phyloP scores from a whole-genome alignment of 805 yeast species.

The Sugiyamaella boreocaroliniensis region DNA sequence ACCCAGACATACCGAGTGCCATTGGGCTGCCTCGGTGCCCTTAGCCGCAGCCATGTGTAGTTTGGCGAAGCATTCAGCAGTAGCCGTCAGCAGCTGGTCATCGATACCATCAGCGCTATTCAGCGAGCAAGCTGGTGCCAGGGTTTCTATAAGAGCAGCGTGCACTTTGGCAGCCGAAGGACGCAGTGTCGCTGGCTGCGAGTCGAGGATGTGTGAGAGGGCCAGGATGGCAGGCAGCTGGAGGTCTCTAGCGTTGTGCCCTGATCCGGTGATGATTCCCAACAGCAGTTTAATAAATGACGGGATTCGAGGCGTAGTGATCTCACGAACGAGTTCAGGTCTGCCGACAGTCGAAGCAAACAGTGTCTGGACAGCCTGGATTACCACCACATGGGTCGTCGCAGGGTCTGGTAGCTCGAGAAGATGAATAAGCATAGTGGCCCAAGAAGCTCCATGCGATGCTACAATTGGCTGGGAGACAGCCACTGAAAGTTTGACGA shows the following conservation, averaged over 20 bases:
- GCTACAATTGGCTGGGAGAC: conserved; percentile 28
- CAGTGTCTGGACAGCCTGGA: conserved; percentile 24
- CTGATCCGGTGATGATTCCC: conserved; percentile 32
- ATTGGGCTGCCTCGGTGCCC: conserved; percentile 42
- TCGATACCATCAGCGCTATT: not conserved
- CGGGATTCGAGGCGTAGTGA: conserved; percentile 72
- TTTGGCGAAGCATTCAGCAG: conserved; percentile 37
- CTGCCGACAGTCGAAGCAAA: conserved; percentile 49
- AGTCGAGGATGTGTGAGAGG: conserved; percentile 39
- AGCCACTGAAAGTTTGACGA: conserved; percentile 24
- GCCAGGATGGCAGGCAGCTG: conserved; percentile 33
- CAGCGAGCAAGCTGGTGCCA: conserved; percentile 3
- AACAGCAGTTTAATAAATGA: conserved; percentile 48
- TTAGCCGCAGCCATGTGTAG: conserved; percentile 52
- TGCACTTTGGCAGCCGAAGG: conserved; percentile 66
- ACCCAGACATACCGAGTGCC: conserved; percentile 43
- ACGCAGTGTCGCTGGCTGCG: conserved; percentile 73
- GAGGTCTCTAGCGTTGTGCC: conserved; percentile 17
- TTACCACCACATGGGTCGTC: conserved; percentile 27
- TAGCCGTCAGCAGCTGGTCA: conserved; percentile 27
- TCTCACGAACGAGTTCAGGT: conserved; percentile 76
- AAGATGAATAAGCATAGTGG: conserved; percentile 32
- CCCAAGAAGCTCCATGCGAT: conserved; percentile 35
- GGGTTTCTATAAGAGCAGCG: conserved; percentile 35
- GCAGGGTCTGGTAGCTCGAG: conserved; percentile 32